Evolutionary conservation across 306 rosid species (phyloP).

Genomic region (Phaseolus lunatus): DNA sequence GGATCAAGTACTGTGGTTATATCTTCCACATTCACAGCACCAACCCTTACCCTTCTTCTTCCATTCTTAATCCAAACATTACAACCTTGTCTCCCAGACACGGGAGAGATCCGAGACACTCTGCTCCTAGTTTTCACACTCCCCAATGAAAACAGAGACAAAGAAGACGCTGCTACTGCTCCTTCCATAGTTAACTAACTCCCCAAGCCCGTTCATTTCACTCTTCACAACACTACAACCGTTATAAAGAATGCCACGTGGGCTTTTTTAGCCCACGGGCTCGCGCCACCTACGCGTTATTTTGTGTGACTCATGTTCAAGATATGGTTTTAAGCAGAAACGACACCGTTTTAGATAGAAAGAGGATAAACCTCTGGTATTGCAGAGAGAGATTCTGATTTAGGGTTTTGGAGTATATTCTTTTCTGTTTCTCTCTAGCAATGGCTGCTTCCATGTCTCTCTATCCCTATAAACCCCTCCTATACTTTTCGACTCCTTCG

Average conservation of each 20-base stretch:
- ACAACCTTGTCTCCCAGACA: neutral
- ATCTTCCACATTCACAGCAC: constrained; percentile 38
- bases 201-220: neutral
- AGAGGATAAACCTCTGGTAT: constrained; percentile 31
- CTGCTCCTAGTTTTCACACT: constrained; percentile 35
- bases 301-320: constrained; percentile 18
- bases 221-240: neutral
- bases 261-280: constrained; percentile 35
- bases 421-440: constrained; percentile 8
- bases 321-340: neutral
- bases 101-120: neutral
- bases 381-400: constrained; percentile 35
- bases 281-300: constrained; percentile 53
- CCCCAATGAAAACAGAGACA: constrained; percentile 39
- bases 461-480: constrained; percentile 49
- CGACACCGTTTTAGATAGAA: constrained; percentile 17
- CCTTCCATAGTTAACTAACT: constrained; percentile 54
- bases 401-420: constrained; percentile 92
- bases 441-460: constrained; percentile 61
- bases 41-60: constrained; percentile 7
- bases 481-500: constrained; percentile 38
- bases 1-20: constrained; percentile 50
- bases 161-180: constrained; percentile 37
- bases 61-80: constrained; percentile 23
- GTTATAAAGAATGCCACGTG: constrained; percentile 52